Percentiles rank a stretch among this genome's conserved stretches.
Conservation (phyloP, 78 protist genomes). For the Emiliania huxleyi region DNA sequence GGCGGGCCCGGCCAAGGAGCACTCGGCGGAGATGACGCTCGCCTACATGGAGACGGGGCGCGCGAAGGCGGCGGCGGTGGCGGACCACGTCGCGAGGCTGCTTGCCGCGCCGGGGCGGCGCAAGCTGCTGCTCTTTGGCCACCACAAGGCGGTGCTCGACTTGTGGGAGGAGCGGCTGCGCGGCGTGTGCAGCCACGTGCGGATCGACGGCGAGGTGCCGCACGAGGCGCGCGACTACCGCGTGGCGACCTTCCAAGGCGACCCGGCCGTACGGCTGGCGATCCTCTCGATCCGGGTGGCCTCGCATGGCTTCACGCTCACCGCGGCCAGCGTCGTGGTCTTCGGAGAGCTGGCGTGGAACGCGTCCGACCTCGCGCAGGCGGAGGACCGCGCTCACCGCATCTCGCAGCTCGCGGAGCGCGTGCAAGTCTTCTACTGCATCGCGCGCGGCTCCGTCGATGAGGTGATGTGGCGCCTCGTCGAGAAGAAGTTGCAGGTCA, state of each 20-base stretch:
- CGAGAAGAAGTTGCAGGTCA: too few species aligned
- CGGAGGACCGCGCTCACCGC: constrained; percentile 42
- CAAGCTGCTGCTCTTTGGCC: constrained; percentile 60
- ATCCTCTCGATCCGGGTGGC: constrained; percentile 81
- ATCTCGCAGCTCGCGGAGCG: not conserved
- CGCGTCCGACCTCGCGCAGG: constrained; percentile 15
- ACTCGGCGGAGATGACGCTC: too few species aligned
- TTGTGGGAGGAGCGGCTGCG: not conserved
- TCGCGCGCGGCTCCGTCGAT: too few species aligned
- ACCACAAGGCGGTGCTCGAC: constrained; percentile 47
- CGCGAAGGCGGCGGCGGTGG: not conserved
- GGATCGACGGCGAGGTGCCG: constrained; percentile 82
- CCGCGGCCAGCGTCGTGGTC: constrained; percentile 75
- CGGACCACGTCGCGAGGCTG: constrained; percentile 12
- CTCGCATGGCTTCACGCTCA: constrained; percentile 79
- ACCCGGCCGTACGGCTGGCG: constrained; percentile 65
- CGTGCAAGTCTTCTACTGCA: too few species aligned
- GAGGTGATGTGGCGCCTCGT: too few species aligned
- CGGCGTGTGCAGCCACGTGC: constrained; percentile 31
- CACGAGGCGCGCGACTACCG: constrained; percentile 34
- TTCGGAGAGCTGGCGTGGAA: constrained; percentile 86
- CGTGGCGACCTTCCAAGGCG: constrained; percentile 71
- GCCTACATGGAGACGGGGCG: not conserved
- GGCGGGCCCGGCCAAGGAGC: too few species aligned
- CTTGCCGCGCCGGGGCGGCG: not conserved